Evolutionary conservation across 2,329 filamentous ascomycete species (phyloP), one percentile per base, ranked within the genome.

Genomic region (Anisogramma anomala): DNA sequence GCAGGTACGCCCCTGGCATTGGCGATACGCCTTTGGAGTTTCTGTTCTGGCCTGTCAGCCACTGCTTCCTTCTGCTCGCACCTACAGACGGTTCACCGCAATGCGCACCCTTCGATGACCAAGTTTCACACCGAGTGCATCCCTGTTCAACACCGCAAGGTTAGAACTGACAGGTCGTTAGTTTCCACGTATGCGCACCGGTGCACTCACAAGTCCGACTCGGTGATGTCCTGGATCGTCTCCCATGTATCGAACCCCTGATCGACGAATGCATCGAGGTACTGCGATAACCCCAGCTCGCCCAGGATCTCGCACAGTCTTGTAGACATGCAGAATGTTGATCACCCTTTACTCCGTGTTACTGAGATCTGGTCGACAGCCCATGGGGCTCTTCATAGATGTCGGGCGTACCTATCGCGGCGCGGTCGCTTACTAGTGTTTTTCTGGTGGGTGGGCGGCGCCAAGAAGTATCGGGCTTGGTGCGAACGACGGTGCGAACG

Each of bases 201-300:
- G 11, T 36, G 18, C 33, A 63, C 78, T 58, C 61, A 86, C 81
- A 91, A 68, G 54, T 91, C 84, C 18, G 82, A 83, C 60, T 89
- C 84, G 46, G 84, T 86, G 40, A 91, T 87, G 55, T 89, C 84
- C 37, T 87, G 67, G 41, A 89, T 79, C 1, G 80, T 87, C 25
- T 86, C 82, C 84, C 84, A 89, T 9, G 79, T 77, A 58, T 91
- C 84, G 58, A 91, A 91, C 3, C 84, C 84, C 60, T 89, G 83
- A 39, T 84, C 76, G 32, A 84, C 58, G 52, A 91, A 84, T 42
- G 68, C 63, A 50, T 79, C 70, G 45, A 84, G 72, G 63, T 91
- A 89, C 62, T 87, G 82, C 63, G 75, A 68, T 59, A 91, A 71
- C 57, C 83, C 84, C 68, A 89, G 69, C 68, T 84, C 81, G 62